A percentile compares a stretch with the other conserved stretches of the same genome.
Evolutionary conservation across 306 rosid species (phyloP).

Genomic region (Acmispon strigosus): DNA sequence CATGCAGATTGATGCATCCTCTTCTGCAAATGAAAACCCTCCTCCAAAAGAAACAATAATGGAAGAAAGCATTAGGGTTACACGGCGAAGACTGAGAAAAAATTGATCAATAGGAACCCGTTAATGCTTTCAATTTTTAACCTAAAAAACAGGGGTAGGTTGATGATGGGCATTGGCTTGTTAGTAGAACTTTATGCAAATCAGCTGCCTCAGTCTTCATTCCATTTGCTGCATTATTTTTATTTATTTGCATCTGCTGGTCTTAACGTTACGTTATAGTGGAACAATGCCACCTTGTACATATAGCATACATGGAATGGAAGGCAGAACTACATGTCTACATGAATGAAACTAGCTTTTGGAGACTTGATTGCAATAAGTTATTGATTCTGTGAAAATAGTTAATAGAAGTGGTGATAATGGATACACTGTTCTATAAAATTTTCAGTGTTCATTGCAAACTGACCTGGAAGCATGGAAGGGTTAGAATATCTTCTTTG

Average conservation of each 20-base stretch:
- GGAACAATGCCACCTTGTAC: too few relatives aligned
- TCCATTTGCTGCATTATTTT: slow-evolving; percentile 20
- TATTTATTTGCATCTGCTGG: too few relatives aligned
- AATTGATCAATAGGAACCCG: slow-evolving; percentile 22
- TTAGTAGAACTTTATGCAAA: slow-evolving; percentile 41
- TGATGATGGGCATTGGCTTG: slow-evolving; percentile 33
- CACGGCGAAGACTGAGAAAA: slow-evolving; percentile 35
- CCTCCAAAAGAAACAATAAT: slow-evolving; percentile 29
- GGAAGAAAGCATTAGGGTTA: slow-evolving; percentile 31
- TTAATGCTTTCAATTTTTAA: slow-evolving; percentile 7
- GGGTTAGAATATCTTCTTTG: slow-evolving; percentile 54
- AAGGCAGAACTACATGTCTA: too few relatives aligned
- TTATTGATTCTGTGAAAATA: slow-evolving; percentile 51
- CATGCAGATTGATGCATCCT: slow-evolving; percentile 27
- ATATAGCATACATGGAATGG: too few relatives aligned
- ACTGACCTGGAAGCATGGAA: slow-evolving; percentile 71
- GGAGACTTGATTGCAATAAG: slow-evolving; percentile 77
- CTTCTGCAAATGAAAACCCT: slow-evolving; percentile 32
- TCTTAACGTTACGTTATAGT: too few relatives aligned
- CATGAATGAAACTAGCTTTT: slow-evolving; percentile 52
- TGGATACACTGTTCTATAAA: neutral
- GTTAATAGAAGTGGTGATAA: slow-evolving; percentile 21
- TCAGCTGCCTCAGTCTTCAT: slow-evolving; percentile 25
- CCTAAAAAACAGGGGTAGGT: slow-evolving; percentile 20
- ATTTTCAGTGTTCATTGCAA: slow-evolving; percentile 1